Evolutionary conservation across 2,329 filamentous ascomycete species (phyloP), one percentile per base, ranked within the genome.

Genomic region (Neonectria faginata): DNA sequence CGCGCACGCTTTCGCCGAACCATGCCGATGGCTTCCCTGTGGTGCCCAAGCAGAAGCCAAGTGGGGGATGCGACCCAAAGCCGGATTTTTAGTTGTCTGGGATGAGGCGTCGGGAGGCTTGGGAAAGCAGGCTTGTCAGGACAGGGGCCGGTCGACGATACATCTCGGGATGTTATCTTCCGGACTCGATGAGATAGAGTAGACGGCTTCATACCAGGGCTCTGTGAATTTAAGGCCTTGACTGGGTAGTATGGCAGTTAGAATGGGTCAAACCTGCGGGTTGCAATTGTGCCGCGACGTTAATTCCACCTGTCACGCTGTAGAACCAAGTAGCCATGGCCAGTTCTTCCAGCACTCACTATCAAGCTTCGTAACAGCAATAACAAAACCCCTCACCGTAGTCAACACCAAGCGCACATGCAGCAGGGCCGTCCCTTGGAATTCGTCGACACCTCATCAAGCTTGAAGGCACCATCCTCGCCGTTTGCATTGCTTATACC

Each of bases 11-110:
- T n/a, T 52, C 52, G 18, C 42, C 22, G 41, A 53, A 47, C 44
- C 51, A 33, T 57, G 53, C 54, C 56, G 42, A 20, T 51, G 48
- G 42, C 56, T 50, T 41, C 50, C 50, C 57, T 71, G 39, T 60
- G 64, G 62, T 67, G 67, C 70, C 69, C 58, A 72, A 73, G 47
- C 59, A 56, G 64, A 58, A 64, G 51, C 71, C 67, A 73, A 71
- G 71, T 73, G 71, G 71, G 65, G 69, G 64, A 60, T 62, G 47
- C 20, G 64, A 56, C 50, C 59, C 68, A 67, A 73, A 73, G 67
- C 70, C 66, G 71, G 69, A 73, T 71, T 57, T 42, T 45, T 67
- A 22, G 45, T 57, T 48, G 47, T 14, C 60, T 33, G 48, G 60
- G 61, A 60, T 60, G 60, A 29, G 60, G 60, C 31, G 33, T 20